Percentiles rank a stretch among this genome's conserved stretches.
Evolutionary conservation across 2,329 filamentous ascomycete genomes (phyloP).

Genomic region (Botrytis medusae): DNA sequence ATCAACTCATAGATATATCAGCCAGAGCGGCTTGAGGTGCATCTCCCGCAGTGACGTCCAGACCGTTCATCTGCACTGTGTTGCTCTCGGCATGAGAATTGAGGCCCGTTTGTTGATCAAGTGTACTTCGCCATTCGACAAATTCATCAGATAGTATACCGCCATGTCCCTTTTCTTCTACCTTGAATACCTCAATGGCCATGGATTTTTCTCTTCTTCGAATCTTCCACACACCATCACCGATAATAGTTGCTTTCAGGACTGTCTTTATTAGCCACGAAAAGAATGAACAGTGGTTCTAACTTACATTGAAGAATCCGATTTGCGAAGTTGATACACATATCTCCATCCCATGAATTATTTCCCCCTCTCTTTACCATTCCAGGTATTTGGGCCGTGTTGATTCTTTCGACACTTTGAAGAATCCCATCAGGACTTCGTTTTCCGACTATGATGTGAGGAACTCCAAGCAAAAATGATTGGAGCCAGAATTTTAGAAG

Average conservation of each 20-base stretch:
- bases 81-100: background rate
- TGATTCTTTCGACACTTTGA: conserved; percentile 70
- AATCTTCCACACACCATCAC: conserved; percentile 77
- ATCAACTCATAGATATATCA: background rate
- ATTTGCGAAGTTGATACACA: conserved; percentile 87
- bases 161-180: conserved; percentile 74
- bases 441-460: conserved; percentile 88
- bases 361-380: conserved; percentile 67
- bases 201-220: conserved; percentile 61
- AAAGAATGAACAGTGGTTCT: background rate
- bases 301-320: conserved; percentile 72
- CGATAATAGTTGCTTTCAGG: conserved; percentile 60
- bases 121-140: conserved; percentile 62
- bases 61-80: background rate
- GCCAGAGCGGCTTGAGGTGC: background rate
- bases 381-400: conserved; percentile 75
- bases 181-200: conserved; percentile 69
- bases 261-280: conserved; percentile 47
- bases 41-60: background rate
- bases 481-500: conserved; percentile 96
- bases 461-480: conserved; percentile 89
- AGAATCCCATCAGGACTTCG: conserved; percentile 72
- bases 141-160: conserved; percentile 76
- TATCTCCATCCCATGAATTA: conserved; percentile 81
- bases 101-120: conserved; percentile 14